Evolutionary conservation across 2,329 filamentous ascomycete species (phyloP).

Genomic region (Trichoderma atroviride): DNA sequence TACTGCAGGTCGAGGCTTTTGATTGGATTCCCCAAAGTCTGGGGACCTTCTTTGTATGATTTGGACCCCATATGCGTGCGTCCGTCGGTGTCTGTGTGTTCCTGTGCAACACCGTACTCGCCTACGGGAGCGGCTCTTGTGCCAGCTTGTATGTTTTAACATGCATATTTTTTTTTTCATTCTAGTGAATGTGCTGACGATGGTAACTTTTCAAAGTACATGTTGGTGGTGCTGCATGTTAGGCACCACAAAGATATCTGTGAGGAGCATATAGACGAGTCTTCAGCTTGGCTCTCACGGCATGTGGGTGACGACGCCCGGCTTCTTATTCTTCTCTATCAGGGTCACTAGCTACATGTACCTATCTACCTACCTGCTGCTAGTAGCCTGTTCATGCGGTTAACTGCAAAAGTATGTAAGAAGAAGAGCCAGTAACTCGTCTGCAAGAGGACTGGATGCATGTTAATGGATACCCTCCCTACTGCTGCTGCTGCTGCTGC

Average conservation of each 20-base stretch:
- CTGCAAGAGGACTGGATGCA: not conserved
- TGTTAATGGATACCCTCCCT: not conserved
- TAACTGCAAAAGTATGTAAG: not conserved
- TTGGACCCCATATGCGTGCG: not conserved
- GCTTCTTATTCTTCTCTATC: not conserved
- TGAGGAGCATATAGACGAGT: not conserved
- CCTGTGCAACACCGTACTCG: constrained; percentile 13
- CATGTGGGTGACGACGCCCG: not conserved
- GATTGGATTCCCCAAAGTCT: constrained; percentile 10
- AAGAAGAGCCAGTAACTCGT: not conserved
- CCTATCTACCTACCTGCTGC: not conserved
- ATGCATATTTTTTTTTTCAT: not conserved
- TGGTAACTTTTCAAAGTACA: not conserved
- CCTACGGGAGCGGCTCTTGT: not conserved
- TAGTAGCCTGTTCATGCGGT: not conserved
- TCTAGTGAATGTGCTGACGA: not conserved
- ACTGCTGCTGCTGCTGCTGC: not conserved
- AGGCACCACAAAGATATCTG: not conserved
- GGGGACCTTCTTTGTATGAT: constrained; percentile 3
- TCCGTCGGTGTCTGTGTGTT: not conserved
- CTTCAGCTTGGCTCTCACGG: not conserved
- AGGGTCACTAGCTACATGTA: not conserved
- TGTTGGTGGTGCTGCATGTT: not conserved
- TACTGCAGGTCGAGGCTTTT: no score
- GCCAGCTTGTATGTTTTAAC: not conserved